A percentile compares a stretch with the other conserved stretches of the same genome.
These are phyloP conservation scores for Lactarius evosmus DNA, from an alignment of 768 basidiomycete genomes.

Conservation along the genomic window DNA sequence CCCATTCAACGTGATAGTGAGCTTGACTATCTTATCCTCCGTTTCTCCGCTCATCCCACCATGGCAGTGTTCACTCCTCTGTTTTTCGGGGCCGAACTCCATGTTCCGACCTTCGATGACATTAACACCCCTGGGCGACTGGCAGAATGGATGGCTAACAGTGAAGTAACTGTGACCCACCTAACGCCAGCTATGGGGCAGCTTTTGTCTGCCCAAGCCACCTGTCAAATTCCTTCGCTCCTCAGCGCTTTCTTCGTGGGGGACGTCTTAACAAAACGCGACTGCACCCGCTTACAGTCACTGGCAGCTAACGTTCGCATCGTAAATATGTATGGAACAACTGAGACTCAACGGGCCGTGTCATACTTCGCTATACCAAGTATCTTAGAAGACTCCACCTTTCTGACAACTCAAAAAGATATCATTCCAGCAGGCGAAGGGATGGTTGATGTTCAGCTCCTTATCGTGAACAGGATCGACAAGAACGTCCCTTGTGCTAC, in stretches of 20 bases:
- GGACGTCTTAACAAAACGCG: constrained; percentile 97
- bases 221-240: constrained; percentile 79
- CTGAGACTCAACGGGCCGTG: constrained; percentile 97
- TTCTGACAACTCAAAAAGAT: constrained; percentile 92
- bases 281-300: constrained; percentile 90
- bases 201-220: constrained; percentile 86
- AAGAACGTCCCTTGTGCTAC: constrained; percentile 83
- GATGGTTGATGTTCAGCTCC: constrained; percentile 96
- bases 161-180: constrained; percentile 91
- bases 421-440: constrained; percentile 97
- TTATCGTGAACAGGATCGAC: constrained; percentile 92
- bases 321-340: constrained; percentile 99
- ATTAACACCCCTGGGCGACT: constrained; percentile 95
- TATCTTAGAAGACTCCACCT: constrained; percentile 78
- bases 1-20: constrained; percentile 98
- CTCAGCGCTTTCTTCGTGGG: constrained; percentile 96
- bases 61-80: constrained; percentile 91
- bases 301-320: constrained; percentile 91
- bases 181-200: constrained; percentile 99
- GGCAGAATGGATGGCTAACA: constrained; percentile 97
- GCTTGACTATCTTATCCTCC: constrained; percentile 36
- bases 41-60: constrained; percentile 12
- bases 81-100: constrained; percentile 93
- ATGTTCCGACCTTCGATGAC: constrained; percentile 95
- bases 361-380: constrained; percentile 94